These are phyloP conservation scores for Abelmoschus esculentus DNA, from an alignment of 345 rosid genomes.

Conservation along the genomic window DNA sequence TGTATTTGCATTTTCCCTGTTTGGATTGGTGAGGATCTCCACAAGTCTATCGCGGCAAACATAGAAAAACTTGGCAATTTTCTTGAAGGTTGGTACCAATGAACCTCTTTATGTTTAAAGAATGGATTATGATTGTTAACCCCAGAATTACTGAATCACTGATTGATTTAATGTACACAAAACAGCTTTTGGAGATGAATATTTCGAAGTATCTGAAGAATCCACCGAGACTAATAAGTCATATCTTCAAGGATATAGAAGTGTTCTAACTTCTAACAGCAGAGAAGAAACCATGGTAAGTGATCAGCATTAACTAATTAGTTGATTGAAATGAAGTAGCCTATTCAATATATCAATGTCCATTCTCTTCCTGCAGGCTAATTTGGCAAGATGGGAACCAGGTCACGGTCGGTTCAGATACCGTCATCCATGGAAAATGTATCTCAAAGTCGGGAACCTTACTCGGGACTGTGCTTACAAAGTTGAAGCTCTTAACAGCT, in stretches of 20 bases:
- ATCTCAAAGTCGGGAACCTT: conserved; percentile 28
- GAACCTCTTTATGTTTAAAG: not conserved
- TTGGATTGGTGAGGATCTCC: conserved; percentile 26
- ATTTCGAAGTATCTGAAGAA: conserved; percentile 2
- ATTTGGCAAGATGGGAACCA: conserved; percentile 47
- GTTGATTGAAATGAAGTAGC: not conserved
- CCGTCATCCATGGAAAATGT: conserved; percentile 39
- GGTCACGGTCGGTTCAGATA: conserved; percentile 36
- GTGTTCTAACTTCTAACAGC: conserved; percentile 25
- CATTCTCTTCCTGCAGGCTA: conserved; percentile 21
- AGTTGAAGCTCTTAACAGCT: conserved; percentile 32
- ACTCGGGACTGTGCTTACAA: conserved; percentile 32
- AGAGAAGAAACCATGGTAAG: conserved; percentile 33
- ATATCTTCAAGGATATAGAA: conserved; percentile 21
- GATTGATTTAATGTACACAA: not conserved
- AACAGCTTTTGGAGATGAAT: conserved; percentile 23
- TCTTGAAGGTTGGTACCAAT: conserved; percentile 15
- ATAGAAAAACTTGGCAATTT: conserved; percentile 23
- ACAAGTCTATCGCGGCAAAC: conserved; percentile 15
- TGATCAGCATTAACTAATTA: not conserved
- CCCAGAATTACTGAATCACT: not conserved
- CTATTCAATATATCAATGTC: not conserved
- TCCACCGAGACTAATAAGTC: not conserved
- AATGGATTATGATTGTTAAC: not conserved
- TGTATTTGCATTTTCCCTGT: conserved; percentile 21